Conservation (phyloP, 257 asterid species). For the Prunella vulgaris region DNA sequence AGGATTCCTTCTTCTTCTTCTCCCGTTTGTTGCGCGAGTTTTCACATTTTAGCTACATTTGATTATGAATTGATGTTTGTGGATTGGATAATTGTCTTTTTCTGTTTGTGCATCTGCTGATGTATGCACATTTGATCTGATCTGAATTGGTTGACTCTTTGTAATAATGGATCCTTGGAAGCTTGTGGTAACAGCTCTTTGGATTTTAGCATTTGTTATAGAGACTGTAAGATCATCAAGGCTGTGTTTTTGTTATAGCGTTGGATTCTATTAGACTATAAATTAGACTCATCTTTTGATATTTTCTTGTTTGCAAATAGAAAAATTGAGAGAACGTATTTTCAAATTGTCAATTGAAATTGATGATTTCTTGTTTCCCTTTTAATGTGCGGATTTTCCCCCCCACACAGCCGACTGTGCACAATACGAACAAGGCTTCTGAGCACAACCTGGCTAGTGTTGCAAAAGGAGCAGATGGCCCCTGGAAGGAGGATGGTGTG, state of each 20-base stretch:
- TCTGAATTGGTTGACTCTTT: conserved; percentile 12
- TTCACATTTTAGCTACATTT: background rate
- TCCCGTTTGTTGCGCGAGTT: background rate
- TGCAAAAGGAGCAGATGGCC: conserved; percentile 49
- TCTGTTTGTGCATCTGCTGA: conserved; percentile 13
- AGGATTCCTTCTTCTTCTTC: no score
- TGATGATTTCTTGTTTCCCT: background rate
- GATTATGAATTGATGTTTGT: conserved; percentile 1
- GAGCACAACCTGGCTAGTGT: conserved; percentile 45
- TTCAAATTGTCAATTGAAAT: background rate
- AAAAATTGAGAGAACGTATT: background rate
- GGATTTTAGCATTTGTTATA: background rate
- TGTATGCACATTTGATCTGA: conserved; percentile 19
- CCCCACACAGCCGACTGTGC: conserved; percentile 40
- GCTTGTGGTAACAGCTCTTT: background rate
- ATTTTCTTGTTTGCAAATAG: background rate
- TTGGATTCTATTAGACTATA: conserved; percentile 8
- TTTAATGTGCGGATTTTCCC: conserved; percentile 11
- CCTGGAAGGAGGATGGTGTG: conserved; percentile 64
- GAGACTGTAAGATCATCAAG: conserved; percentile 4
- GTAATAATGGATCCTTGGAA: conserved; percentile 7
- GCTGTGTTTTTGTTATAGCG: conserved; percentile 4
- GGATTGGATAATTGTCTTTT: conserved; percentile 5
- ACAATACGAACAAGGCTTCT: conserved; percentile 46
- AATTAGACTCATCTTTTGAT: conserved; percentile 4